Base-by-base conservation (phyloP, 768 basidiomycete species). In the Panellus pusillus region DNA sequence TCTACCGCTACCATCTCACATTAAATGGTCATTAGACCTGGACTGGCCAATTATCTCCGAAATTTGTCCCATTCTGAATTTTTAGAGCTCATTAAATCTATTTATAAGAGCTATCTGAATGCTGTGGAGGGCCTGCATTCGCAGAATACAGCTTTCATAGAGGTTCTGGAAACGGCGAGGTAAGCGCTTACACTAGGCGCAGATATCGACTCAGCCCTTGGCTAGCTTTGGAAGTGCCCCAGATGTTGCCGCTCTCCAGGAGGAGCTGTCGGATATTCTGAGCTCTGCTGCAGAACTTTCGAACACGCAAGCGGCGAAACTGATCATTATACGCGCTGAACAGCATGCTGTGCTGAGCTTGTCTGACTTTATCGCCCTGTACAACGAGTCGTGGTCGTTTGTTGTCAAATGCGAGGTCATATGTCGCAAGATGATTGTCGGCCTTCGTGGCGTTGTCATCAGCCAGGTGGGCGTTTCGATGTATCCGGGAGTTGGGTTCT, bases 351-450 rank as follows among this genome's bases (percentile, higher is more conserved):
- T 78, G 12, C 78, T 98, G 19, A 75, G 83, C 19, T 71, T 98
- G 31, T 71, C 77, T 4, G 82, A 86, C 41, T 98, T 98, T 72
- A 73, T 91, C 31, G 78, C 75, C 11, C 76, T 98, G 52, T 96
- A 95, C 76, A 86, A 87, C 50, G 79, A 82, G 61, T 86, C 89
- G 1, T 98, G 96, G 96, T 71, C 78, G 20, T 98, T 98, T 61
- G 93, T 98, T 9, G 80, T 97, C 20, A 79, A 78, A 59, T 93
- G 91, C 64, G 96, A 99, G 67, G 81, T 86, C 27, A 75, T 97
- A 27, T 91, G 89, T 58, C 79, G 85, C 49, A 77, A 87, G 60
- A 98, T 98, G 93, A 94, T 98, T 53, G 91, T 98, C 51, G 89
- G 92, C 6, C 74, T 98, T 29, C 76, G 97, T 53, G 95, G 94